These are phyloP conservation scores for Ceratobasidium sp. DNA, from an alignment of 1,284 basidiomycete species.

Conservation along the genomic window DNA sequence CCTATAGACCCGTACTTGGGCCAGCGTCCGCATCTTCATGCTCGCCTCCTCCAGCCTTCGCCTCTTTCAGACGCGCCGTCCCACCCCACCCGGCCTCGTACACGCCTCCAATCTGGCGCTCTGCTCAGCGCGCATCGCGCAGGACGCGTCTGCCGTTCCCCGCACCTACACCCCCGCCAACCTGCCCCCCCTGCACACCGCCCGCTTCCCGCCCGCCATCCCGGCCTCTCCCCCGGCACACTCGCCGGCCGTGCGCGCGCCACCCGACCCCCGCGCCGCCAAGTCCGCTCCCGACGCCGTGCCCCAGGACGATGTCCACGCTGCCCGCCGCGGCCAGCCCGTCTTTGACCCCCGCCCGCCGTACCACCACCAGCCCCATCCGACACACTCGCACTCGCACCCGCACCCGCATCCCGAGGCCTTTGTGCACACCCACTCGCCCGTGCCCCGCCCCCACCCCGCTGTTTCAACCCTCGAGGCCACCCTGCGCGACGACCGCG, in stretches of 20 bases:
- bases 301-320: constrained; percentile 13
- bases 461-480: background rate
- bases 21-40: constrained; percentile 1
- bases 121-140: constrained; percentile 28
- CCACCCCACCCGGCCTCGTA: background rate
- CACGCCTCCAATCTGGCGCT: constrained; percentile 31
- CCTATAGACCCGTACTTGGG: constrained; percentile 9
- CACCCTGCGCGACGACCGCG: background rate
- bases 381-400: background rate
- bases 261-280: constrained; percentile 19
- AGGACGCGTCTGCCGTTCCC: constrained; percentile 22
- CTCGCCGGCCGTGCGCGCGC: constrained; percentile 19
- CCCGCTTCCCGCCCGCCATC: background rate
- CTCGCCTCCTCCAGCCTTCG: constrained; percentile 11
- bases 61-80: constrained; percentile 16
- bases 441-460: constrained; percentile 11
- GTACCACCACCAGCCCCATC: constrained; percentile 1
- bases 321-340: constrained; percentile 1
- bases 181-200: constrained; percentile 5
- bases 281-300: constrained; percentile 17
- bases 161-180: constrained; percentile 11
- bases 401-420: constrained; percentile 1
- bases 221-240: too few relatives aligned
- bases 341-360: background rate
- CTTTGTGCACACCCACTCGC: constrained; percentile 3